Conservation (phyloP, 176 grass and related monocot genomes). For the Cenchrus purpureus region DNA sequence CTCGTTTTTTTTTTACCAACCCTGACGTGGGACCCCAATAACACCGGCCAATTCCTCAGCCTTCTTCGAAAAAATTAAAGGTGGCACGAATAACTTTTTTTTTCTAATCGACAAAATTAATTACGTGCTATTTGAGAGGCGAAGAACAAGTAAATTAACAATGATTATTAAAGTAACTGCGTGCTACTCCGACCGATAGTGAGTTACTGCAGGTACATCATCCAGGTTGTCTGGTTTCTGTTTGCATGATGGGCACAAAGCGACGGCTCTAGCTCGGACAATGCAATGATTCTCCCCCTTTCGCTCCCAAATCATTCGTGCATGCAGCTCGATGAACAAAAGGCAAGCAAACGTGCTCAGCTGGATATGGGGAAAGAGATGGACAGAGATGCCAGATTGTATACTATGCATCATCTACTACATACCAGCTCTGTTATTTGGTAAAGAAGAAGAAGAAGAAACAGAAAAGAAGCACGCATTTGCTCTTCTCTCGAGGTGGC, state of each 20-base stretch:
- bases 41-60: background rate
- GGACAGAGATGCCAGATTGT: background rate
- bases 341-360: background rate
- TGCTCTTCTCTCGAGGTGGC: background rate
- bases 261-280: conserved; percentile 6
- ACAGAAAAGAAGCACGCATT: background rate
- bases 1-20: background rate
- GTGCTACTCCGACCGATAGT: background rate
- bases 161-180: background rate
- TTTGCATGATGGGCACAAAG: background rate
- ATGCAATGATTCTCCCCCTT: conserved; percentile 32
- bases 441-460: background rate
- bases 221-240: conserved; percentile 38
- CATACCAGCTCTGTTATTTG: background rate
- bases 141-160: background rate
- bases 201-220: background rate
- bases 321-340: background rate
- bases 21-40: background rate
- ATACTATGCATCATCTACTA: background rate
- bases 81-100: background rate
- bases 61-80: background rate
- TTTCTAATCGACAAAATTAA: background rate
- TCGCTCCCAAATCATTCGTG: conserved; percentile 37
- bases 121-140: background rate
- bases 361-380: background rate